Percentiles rank a stretch among this genome's conserved stretches.
Evolutionary conservation across 2,329 filamentous ascomycete genomes (phyloP).

Genomic region (Xylaria sp.): DNA sequence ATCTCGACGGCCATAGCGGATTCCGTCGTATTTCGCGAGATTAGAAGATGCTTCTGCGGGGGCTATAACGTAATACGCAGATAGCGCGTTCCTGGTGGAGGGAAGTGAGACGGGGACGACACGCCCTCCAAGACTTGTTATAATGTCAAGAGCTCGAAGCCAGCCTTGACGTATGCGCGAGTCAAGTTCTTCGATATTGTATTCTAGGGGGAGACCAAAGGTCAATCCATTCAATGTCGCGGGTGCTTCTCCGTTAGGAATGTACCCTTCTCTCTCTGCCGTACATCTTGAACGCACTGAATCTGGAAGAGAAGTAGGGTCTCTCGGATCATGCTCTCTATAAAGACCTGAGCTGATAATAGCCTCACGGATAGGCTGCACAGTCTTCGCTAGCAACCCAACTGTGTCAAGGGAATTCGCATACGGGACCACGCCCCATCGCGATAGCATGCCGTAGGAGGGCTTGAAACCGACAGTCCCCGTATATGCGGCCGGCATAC

Average conservation of each 20-base stretch:
- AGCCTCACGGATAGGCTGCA: slow-evolving; percentile 57
- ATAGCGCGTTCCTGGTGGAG: slow-evolving; percentile 81
- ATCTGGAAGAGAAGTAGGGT: slow-evolving; percentile 73
- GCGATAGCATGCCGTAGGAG: slow-evolving; percentile 84
- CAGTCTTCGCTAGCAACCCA: slow-evolving; percentile 69
- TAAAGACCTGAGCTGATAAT: slow-evolving; percentile 56
- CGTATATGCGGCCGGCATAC: slow-evolving; percentile 86
- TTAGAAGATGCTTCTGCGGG: slow-evolving; percentile 96
- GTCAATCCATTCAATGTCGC: slow-evolving; percentile 46
- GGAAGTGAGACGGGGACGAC: slow-evolving; percentile 82
- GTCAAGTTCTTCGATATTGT: slow-evolving; percentile 84
- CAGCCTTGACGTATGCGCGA: slow-evolving; percentile 73
- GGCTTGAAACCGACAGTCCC: slow-evolving; percentile 87
- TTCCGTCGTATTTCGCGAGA: slow-evolving; percentile 93
- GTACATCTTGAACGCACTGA: slow-evolving; percentile 59
- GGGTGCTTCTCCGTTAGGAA: slow-evolving; percentile 12
- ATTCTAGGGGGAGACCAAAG: slow-evolving; percentile 72
- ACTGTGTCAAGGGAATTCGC: slow-evolving; percentile 94
- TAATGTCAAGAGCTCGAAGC: slow-evolving; percentile 62
- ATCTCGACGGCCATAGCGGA: slow-evolving; percentile 79
- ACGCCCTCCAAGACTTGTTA: slow-evolving; percentile 70
- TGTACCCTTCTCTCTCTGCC: slow-evolving; percentile 38
- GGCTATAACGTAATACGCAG: slow-evolving; percentile 94
- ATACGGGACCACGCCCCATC: slow-evolving; percentile 87
- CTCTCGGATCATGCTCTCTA: slow-evolving; percentile 65